Percentiles rank a stretch among this genome's conserved stretches.
These are phyloP conservation scores for Citrullus colocynthis DNA, from an alignment of 306 rosid species.

Conservation along the genomic window DNA sequence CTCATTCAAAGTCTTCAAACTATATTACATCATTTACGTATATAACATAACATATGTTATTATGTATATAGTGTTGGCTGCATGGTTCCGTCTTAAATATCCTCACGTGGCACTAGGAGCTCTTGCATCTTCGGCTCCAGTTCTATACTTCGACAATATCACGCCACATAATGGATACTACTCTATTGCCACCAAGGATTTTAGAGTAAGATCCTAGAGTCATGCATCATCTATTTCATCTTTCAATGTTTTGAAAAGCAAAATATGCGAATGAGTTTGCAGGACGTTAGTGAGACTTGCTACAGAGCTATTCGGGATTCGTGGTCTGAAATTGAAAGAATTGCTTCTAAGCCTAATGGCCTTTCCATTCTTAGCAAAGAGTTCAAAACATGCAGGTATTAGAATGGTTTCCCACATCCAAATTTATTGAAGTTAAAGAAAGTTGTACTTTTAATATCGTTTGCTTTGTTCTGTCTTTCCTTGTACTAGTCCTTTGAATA, in stretches of 20 bases:
- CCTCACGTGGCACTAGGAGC: slow-evolving; percentile 72
- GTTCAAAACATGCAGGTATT: slow-evolving; percentile 40
- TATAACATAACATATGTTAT: background rate
- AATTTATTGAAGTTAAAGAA: background rate
- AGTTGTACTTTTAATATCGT: background rate
- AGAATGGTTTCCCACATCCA: too few relatives aligned
- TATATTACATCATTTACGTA: background rate
- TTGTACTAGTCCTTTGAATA: slow-evolving; percentile 26
- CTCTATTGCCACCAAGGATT: slow-evolving; percentile 41
- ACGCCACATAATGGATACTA: slow-evolving; percentile 35
- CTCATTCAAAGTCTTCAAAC: background rate
- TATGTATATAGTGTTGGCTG: slow-evolving; percentile 49
- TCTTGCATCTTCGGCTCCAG: slow-evolving; percentile 76
- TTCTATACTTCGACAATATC: slow-evolving; percentile 51
- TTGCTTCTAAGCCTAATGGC: slow-evolving; percentile 32
- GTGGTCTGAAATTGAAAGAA: slow-evolving; percentile 47
- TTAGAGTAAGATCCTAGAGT: slow-evolving; percentile 27
- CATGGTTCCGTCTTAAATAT: slow-evolving; percentile 84
- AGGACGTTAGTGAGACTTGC: slow-evolving; percentile 66
- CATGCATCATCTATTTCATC: background rate
- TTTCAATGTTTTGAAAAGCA: background rate
- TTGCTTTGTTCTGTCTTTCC: background rate
- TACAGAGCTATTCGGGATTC: slow-evolving; percentile 41
- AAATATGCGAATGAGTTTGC: slow-evolving; percentile 2
- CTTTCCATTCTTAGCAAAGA: slow-evolving; percentile 38